Evolutionary conservation across 1,284 basidiomycete species (phyloP).

Genomic region (Pseudozyma thailandica): DNA sequence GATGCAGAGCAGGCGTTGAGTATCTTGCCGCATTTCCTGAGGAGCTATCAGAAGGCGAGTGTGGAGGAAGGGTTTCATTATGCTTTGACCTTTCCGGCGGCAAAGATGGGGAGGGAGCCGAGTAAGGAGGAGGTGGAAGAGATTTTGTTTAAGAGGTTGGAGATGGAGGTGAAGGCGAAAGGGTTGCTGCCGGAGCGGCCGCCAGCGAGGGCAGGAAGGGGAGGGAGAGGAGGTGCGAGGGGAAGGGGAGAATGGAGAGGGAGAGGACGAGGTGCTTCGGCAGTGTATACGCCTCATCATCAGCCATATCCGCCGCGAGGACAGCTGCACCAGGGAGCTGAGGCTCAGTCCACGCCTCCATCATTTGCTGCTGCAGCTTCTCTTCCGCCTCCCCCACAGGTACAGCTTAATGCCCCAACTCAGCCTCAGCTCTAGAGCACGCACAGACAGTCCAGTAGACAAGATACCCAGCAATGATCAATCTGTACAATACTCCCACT

Average conservation of each 20-base stretch:
- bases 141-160: conserved; percentile 23
- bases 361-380: conserved; percentile 35
- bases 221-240: conserved; percentile 12
- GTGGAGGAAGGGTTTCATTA: conserved; percentile 36
- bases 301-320: conserved; percentile 11
- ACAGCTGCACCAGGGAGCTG: background rate
- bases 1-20: conserved; percentile 25
- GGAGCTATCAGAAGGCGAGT: conserved; percentile 32
- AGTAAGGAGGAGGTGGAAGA: conserved; percentile 15
- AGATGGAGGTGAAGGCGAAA: conserved; percentile 6
- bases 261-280: conserved; percentile 20
- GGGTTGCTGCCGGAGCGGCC: conserved; percentile 30
- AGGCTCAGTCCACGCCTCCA: conserved; percentile 2
- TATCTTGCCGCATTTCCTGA: conserved; percentile 35
- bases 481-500: background rate
- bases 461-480: conserved; percentile 9
- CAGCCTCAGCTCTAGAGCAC: conserved; percentile 4
- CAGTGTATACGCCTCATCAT: conserved; percentile 23
- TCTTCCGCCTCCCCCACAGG: conserved; percentile 7
- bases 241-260: conserved; percentile 13
- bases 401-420: background rate
- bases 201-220: conserved; percentile 17
- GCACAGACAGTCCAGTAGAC: background rate
- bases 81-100: conserved; percentile 28
- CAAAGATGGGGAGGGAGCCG: conserved; percentile 21